Conservation (phyloP, 1,284 basidiomycete genomes). For the Agroathelia rolfsii region DNA sequence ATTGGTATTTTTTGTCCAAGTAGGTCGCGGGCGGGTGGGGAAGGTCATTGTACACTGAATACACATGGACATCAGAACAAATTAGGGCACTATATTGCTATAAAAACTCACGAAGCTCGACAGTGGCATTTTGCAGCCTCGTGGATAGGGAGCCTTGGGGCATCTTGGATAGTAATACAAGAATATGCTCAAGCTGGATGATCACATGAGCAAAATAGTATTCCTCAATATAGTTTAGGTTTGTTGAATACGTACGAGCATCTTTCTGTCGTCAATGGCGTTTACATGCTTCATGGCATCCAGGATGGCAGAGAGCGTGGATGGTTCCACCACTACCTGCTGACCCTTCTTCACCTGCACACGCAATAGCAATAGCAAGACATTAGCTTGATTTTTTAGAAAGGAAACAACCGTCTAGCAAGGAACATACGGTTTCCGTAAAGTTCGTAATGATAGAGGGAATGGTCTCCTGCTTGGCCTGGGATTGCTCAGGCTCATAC, state of each 20-base stretch:
- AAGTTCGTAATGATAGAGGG: no score
- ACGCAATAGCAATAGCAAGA: no score
- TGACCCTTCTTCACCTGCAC: no score
- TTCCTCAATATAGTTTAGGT: slow-evolving; percentile 13
- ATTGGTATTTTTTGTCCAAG: slow-evolving; percentile 51
- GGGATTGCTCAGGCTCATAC: no score
- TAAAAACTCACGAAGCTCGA: slow-evolving; percentile 42
- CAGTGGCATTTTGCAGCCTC: slow-evolving; percentile 40
- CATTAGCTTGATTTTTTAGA: no score
- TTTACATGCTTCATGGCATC: slow-evolving; percentile 49
- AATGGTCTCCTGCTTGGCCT: no score
- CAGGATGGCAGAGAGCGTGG: slow-evolving; percentile 41
- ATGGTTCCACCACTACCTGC: no score
- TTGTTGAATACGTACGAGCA: slow-evolving; percentile 26
- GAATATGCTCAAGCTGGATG: slow-evolving; percentile 54
- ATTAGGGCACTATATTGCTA: not conserved
- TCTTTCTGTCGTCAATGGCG: slow-evolving; percentile 55
- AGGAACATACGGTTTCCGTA: no score
- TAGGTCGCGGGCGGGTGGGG: slow-evolving; percentile 64
- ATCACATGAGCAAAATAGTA: not conserved
- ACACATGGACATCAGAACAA: slow-evolving; percentile 8
- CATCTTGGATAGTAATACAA: slow-evolving; percentile 53
- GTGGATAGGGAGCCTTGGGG: slow-evolving; percentile 37
- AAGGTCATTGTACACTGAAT: slow-evolving; percentile 66
- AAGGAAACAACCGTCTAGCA: no score